Conservation (phyloP, 2,329 filamentous ascomycete species). For the Cryphonectria naterciae region DNA sequence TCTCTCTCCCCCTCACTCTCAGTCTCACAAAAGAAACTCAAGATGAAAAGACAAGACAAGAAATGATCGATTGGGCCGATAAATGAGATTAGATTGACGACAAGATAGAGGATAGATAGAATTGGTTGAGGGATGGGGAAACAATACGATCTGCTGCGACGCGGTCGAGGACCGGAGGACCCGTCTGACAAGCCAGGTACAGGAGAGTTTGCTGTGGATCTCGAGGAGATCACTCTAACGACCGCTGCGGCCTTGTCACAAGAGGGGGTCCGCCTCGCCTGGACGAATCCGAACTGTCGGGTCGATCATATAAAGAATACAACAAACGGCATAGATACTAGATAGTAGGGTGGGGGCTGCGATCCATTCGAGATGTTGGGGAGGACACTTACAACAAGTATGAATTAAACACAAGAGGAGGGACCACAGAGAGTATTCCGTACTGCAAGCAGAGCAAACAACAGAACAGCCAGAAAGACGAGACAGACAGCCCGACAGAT, state of each 20-base stretch:
- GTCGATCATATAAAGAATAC: slow-evolving; percentile 2
- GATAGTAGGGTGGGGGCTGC: not conserved
- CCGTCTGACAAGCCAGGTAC: slow-evolving; percentile 5
- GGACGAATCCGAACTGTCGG: slow-evolving; percentile 8
- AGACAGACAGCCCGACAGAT: not conserved
- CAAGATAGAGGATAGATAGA: not conserved
- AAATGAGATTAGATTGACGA: not conserved
- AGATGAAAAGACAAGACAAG: not conserved
- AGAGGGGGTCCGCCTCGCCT: slow-evolving; percentile 8
- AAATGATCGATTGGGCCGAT: slow-evolving; percentile 3
- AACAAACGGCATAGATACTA: not conserved
- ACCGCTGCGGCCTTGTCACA: not conserved
- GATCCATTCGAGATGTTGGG: not conserved
- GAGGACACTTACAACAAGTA: not conserved
- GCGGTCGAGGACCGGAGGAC: slow-evolving; percentile 8
- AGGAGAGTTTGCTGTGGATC: not conserved
- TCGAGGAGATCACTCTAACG: slow-evolving; percentile 1
- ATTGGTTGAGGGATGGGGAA: not conserved
- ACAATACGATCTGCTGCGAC: slow-evolving; percentile 2
- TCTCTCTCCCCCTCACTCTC: not conserved
- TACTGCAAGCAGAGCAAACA: not conserved
- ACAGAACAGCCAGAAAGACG: no score
- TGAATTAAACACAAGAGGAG: not conserved
- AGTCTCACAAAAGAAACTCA: not conserved
- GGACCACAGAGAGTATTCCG: not conserved